Base-by-base conservation (phyloP, 257 asterid species). In the Solanum chmielewskii region DNA sequence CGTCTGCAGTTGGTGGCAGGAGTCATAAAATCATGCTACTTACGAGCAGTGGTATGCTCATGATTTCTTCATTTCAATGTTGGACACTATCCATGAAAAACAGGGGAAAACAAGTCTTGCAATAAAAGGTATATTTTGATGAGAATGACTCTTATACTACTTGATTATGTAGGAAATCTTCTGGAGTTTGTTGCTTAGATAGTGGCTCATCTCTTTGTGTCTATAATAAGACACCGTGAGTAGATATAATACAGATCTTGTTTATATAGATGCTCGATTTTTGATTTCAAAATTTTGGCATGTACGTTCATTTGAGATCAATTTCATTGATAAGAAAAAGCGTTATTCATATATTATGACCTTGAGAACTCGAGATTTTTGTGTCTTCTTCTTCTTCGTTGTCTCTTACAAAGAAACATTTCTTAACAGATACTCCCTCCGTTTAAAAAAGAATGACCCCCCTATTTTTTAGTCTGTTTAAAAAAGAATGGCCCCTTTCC, bases 1-100 rank as follows among this genome's bases (percentile, higher is more conserved):
- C 44, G 39, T 25, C 44, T 44, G 84, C 93, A 95, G 98, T 91
- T 96, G 98, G 99, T 96, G 99, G 99, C 97, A 95, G 91, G 98
- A 97, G 89, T 96, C 98, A 8, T 91, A 94, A 39, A 94, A 97
- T 81, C 96, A 94, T 89, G 98, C 99, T 33, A 33, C 35, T 86
- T 97, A 97, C 60, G 96, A 94, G 87, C 98, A 97, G 80, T 98
- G 95, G 89, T 98, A 97, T 91, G 98, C 98, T 47, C 99, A 97
- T 86, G 99, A 97, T 71, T 97, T 97, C 91, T 93, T 97, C 92
- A 95, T 97, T 89, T 95, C 98, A 86, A 91, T 96, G 91, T 93
- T 96, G 71, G 98, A 95, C 82, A 97, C 93, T 66, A 93, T 96
- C 86, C 98, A 96, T 88, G 99, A 96, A 94, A 93, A 90, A 93